Conservation (phyloP, 1,284 basidiomycete genomes). For the Leccinum ponderosum region DNA sequence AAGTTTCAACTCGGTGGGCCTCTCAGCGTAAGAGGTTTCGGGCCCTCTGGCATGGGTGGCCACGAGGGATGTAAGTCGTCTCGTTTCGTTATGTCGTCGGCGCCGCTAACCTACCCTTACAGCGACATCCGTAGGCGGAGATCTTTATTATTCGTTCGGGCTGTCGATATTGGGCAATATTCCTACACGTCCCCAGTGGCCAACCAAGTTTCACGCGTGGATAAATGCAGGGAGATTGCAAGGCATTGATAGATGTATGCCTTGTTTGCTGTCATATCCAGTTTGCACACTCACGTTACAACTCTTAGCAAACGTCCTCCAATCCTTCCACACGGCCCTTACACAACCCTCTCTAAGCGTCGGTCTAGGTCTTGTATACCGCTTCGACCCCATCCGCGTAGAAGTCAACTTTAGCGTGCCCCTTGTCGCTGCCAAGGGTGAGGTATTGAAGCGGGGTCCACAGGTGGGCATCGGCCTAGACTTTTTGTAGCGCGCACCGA, state of each 20-base stretch:
- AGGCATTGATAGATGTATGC: conserved; percentile 52
- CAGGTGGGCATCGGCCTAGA: conserved; percentile 94
- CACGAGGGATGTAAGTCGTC: conserved; percentile 67
- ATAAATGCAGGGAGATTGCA: conserved; percentile 87
- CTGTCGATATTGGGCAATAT: conserved; percentile 80
- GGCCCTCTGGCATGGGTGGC: conserved; percentile 82
- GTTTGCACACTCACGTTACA: background rate
- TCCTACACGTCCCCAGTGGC: conserved; percentile 27
- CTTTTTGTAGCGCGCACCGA: conserved; percentile 51
- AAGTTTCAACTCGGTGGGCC: conserved; percentile 95
- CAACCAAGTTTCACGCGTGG: conserved; percentile 42
- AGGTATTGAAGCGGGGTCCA: conserved; percentile 78
- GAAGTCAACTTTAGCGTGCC: conserved; percentile 95
- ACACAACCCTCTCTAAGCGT: conserved; percentile 69
- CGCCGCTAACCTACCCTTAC: background rate
- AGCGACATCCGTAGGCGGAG: conserved; percentile 88
- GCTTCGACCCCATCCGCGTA: conserved; percentile 80
- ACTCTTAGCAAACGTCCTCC: conserved; percentile 8
- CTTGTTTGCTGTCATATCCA: background rate
- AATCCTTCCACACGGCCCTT: conserved; percentile 19
- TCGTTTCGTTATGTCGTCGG: background rate
- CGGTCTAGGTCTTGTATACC: conserved; percentile 90
- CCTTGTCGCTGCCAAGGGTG: conserved; percentile 74
- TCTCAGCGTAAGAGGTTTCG: conserved; percentile 86
- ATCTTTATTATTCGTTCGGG: conserved; percentile 85